A percentile compares a stretch with the other conserved stretches of the same genome.
Conservation (phyloP, 495 filamentous ascomycete species). For the Penicillium coprophilum region DNA sequence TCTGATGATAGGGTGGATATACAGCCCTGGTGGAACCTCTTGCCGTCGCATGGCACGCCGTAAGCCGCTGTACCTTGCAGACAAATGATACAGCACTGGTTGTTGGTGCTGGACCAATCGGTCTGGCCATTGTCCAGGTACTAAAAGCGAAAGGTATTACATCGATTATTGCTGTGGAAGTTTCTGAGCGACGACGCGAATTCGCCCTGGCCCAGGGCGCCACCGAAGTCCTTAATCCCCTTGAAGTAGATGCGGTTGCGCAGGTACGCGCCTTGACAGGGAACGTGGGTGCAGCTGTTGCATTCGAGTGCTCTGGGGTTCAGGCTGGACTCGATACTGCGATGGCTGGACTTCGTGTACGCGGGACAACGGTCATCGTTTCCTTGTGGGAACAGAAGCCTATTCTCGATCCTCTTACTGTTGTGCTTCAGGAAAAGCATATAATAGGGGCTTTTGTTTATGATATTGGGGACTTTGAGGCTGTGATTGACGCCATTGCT, state of each 20-base stretch:
- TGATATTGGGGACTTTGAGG: slow-evolving; percentile 53
- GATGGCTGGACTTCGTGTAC: slow-evolving; percentile 21
- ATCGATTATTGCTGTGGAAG: slow-evolving; percentile 53
- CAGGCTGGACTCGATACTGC: slow-evolving; percentile 33
- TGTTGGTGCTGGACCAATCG: slow-evolving; percentile 62
- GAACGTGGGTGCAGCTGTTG: slow-evolving; percentile 18
- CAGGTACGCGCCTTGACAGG: slow-evolving; percentile 21
- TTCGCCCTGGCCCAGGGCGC: slow-evolving; percentile 25
- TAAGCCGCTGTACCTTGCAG: slow-evolving; percentile 53
- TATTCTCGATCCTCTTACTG: slow-evolving; percentile 22
- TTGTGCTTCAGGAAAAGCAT: slow-evolving; percentile 30
- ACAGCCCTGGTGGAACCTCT: slow-evolving; percentile 61
- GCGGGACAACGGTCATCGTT: slow-evolving; percentile 27
- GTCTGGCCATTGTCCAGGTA: slow-evolving; percentile 59
- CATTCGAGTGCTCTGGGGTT: slow-evolving; percentile 33
- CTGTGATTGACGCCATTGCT: slow-evolving; percentile 54
- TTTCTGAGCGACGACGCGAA: slow-evolving; percentile 19
- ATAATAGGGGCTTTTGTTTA: slow-evolving; percentile 35
- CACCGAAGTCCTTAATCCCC: slow-evolving; percentile 23
- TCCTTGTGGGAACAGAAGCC: slow-evolving; percentile 31
- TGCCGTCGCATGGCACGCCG: slow-evolving; percentile 66
- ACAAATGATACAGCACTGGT: slow-evolving; percentile 51
- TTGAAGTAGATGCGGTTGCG: slow-evolving; percentile 21
- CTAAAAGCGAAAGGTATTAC: slow-evolving; percentile 49
- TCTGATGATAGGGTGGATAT: neutral